Percentiles rank a stretch among this genome's conserved stretches.
These are phyloP conservation scores for Dorcoceras hygrometricum DNA, from an alignment of 257 asterid genomes.

Conservation along the genomic window DNA sequence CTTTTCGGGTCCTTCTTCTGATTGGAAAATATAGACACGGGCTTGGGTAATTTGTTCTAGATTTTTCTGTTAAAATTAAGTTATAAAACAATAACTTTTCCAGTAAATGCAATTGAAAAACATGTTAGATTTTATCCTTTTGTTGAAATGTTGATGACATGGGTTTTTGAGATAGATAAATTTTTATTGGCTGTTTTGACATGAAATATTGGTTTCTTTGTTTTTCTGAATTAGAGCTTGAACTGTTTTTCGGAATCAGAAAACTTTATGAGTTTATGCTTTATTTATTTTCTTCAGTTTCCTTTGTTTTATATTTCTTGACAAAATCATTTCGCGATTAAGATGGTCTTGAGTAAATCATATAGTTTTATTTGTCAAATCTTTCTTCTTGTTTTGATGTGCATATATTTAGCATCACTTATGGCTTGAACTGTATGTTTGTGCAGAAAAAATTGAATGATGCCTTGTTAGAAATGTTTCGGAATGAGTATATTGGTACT, in stretches of 20 bases:
- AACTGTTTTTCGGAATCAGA: not conserved
- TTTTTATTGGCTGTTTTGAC: no score
- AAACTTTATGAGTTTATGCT: not conserved
- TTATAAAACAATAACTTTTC: not conserved
- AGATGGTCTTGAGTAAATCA: not conserved
- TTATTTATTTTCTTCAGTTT: constrained; percentile 10
- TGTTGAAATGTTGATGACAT: not conserved
- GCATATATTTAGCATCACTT: constrained; percentile 27
- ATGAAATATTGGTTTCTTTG: not conserved
- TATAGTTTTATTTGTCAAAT: not conserved
- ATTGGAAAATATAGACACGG: not conserved
- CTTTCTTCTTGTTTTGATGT: constrained; percentile 22
- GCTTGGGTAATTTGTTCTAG: not conserved
- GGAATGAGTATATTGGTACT: constrained; percentile 89
- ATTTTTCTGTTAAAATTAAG: not conserved
- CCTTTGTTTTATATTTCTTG: not conserved
- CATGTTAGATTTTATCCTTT: not conserved
- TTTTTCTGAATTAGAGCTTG: not conserved
- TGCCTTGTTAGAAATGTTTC: constrained; percentile 81
- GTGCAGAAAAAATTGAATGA: constrained; percentile 87
- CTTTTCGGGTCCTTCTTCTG: not conserved
- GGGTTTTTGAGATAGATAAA: not conserved
- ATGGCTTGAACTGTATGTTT: constrained; percentile 35
- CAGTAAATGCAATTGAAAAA: not conserved
- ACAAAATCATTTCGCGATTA: constrained; percentile 1